Evolutionary conservation across 108 stramenopile genomes (phyloP).

Genomic region (Aureococcus anophagefferens): DNA sequence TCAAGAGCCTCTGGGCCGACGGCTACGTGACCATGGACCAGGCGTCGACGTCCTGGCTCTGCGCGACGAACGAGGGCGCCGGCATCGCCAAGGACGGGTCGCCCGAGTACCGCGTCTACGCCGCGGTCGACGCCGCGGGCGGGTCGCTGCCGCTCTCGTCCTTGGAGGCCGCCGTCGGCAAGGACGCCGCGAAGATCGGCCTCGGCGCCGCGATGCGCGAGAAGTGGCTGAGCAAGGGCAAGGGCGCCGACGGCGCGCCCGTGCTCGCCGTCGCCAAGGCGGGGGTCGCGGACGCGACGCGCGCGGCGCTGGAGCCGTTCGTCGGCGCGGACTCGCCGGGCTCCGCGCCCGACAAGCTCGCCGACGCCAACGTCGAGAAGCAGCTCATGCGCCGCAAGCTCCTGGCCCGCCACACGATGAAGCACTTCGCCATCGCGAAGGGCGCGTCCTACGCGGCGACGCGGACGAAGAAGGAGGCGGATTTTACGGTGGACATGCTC

Average conservation of each 20-base stretch:
- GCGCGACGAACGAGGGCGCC: constrained; percentile 61
- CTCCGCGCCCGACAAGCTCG: not conserved
- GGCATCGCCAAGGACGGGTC: constrained; percentile 60
- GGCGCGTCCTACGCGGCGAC: constrained; percentile 67
- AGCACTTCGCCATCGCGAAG: constrained; percentile 69
- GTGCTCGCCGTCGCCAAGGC: constrained; percentile 34
- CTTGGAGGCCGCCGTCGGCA: constrained; percentile 59
- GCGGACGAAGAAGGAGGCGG: constrained; percentile 82
- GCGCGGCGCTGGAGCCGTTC: not conserved
- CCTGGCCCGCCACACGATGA: constrained; percentile 61
- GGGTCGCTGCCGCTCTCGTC: constrained; percentile 42
- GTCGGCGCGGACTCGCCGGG: not conserved
- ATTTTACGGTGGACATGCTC: constrained; percentile 94
- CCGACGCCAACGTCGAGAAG: not conserved
- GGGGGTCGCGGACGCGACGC: not conserved
- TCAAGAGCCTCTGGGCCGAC: constrained; percentile 72
- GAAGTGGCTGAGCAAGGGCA: constrained; percentile 81
- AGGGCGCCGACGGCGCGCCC: too few species aligned
- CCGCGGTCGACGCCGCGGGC: constrained; percentile 57
- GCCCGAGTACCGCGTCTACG: constrained; percentile 68
- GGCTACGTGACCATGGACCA: constrained; percentile 57
- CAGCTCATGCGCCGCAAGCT: constrained; percentile 54
- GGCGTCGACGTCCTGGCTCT: constrained; percentile 49
- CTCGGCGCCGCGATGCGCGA: constrained; percentile 84
- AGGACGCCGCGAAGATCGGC: constrained; percentile 75